Base-by-base conservation (phyloP, 371 early-diverging fungal species). In the Enterospora canceri region DNA sequence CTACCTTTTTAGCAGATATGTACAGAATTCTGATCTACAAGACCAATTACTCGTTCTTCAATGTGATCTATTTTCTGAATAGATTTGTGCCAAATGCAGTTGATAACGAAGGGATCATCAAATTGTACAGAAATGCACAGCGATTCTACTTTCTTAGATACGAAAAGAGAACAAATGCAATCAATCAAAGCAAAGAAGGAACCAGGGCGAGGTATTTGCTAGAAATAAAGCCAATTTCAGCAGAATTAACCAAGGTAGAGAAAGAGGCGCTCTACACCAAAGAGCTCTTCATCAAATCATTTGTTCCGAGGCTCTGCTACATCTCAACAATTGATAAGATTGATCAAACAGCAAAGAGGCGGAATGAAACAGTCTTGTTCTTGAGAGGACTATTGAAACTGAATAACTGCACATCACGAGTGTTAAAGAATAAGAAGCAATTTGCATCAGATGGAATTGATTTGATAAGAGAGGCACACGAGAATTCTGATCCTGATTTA, bases 51-150 rank as follows among this genome's bases (percentile, higher is more conserved):
- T 59, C 71, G 16, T 62, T 64, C 26, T 49, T 62, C 31, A 76
- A 75, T 48, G 47, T 78, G 12, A 32, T 71, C 4, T 76, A 73
- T 62, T 78, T 68, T 60, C 57, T 78, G 19, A 53, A 50, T n/a
- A 62, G 64, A 24, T 61, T 71, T 32, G 51, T 78, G 24, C 54
- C 58, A 16, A 46, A 49, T 46, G 73, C 66, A 56, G 56, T 54
- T 29, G 56, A 34, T 28, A 55, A 34, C n/a, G 49, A 46, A 57
- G 60, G 70, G 32, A 76, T 71, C 35, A 64, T 51, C 32, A 55
- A 58, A 23, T 48, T 78, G 30, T 68, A 70, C 60, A 72, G 71
- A 34, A 76, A 70, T 33, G 29, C 74, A 16, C 76, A 76, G 19
- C 15, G 53, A 51, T 21, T 51, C 26, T 24, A 51, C 26, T 4